Evolutionary conservation across 2,329 filamentous ascomycete species (phyloP).

Genomic region (Fusarium duplospermum): DNA sequence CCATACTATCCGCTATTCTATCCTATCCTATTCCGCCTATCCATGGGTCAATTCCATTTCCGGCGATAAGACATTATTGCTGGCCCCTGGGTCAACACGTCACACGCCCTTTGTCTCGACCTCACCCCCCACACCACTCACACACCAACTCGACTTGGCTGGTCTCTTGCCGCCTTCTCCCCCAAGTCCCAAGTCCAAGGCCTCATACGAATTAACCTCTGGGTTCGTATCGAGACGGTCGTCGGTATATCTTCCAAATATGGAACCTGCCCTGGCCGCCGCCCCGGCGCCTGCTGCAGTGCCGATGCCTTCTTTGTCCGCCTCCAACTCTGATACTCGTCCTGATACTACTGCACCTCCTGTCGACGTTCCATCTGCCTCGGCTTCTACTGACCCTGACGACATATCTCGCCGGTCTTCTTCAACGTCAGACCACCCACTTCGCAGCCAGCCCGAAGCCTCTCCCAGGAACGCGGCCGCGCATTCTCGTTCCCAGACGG

Average conservation of each 20-base stretch:
- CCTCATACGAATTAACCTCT: conserved; percentile 25
- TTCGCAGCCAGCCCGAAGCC: conserved; percentile 20
- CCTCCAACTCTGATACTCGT: conserved; percentile 44
- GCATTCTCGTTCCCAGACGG: conserved; percentile 43
- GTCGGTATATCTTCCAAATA: conserved; percentile 40
- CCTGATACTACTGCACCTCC: conserved; percentile 40
- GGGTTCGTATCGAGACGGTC: conserved; percentile 33
- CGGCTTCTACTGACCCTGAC: conserved; percentile 28
- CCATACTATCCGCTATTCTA: neutral
- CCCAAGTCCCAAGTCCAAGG: conserved; percentile 28
- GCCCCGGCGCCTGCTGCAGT: conserved; percentile 36
- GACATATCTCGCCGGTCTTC: conserved; percentile 33
- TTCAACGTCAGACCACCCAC: conserved; percentile 34
- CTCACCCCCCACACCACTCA: conserved; percentile 27
- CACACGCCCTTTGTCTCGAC: conserved; percentile 26
- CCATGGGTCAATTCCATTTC: conserved; percentile 29
- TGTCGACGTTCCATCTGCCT: conserved; percentile 32
- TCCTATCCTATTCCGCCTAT: neutral
- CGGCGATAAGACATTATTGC: conserved; percentile 33
- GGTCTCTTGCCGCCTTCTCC: conserved; percentile 18
- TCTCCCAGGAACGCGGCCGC: conserved; percentile 29
- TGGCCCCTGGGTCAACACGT: conserved; percentile 25
- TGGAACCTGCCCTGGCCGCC: conserved; percentile 40
- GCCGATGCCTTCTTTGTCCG: conserved; percentile 34
- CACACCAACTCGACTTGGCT: conserved; percentile 25